Evolutionary conservation across 2,329 filamentous ascomycete genomes (phyloP).

Genomic region (Cordyceps javanica): DNA sequence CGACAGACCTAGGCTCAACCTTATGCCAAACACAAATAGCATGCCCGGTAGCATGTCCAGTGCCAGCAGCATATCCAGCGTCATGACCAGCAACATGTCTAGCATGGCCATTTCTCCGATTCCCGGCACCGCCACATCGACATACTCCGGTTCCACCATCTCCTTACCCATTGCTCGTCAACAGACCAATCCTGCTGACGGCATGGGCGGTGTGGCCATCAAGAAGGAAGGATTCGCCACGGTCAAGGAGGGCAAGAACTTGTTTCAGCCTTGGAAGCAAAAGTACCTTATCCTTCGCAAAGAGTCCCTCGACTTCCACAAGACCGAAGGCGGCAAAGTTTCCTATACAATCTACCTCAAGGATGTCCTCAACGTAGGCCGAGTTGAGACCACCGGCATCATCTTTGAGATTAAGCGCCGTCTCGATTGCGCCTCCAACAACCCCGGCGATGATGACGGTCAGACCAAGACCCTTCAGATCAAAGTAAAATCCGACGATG

Average conservation of each 20-base stretch:
- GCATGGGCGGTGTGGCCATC: constrained; percentile 62
- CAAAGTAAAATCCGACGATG: constrained; percentile 90
- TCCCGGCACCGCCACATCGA: constrained; percentile 58
- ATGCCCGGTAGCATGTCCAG: constrained; percentile 73
- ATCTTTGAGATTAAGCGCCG: constrained; percentile 89
- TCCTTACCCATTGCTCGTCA: constrained; percentile 62
- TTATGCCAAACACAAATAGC: constrained; percentile 65
- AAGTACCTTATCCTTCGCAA: constrained; percentile 89
- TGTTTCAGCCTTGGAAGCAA: constrained; percentile 82
- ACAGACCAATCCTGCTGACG: constrained; percentile 54
- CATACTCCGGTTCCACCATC: constrained; percentile 66
- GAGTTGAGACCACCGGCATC: constrained; percentile 84
- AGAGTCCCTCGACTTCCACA: constrained; percentile 90
- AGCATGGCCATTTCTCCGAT: constrained; percentile 71
- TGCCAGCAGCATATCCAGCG: constrained; percentile 24
- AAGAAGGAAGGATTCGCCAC: constrained; percentile 79
- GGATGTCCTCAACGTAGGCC: constrained; percentile 83
- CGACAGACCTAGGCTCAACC: constrained; percentile 73
- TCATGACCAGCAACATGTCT: constrained; percentile 70
- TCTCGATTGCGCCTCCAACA: constrained; percentile 60
- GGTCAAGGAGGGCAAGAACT: constrained; percentile 84
- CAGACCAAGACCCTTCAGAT: constrained; percentile 80
- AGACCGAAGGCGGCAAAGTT: constrained; percentile 80
- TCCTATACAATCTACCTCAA: constrained; percentile 79
- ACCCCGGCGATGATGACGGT: constrained; percentile 72